These are phyloP conservation scores for Citropsis articulata DNA, from an alignment of 345 rosid genomes.

Conservation along the genomic window DNA sequence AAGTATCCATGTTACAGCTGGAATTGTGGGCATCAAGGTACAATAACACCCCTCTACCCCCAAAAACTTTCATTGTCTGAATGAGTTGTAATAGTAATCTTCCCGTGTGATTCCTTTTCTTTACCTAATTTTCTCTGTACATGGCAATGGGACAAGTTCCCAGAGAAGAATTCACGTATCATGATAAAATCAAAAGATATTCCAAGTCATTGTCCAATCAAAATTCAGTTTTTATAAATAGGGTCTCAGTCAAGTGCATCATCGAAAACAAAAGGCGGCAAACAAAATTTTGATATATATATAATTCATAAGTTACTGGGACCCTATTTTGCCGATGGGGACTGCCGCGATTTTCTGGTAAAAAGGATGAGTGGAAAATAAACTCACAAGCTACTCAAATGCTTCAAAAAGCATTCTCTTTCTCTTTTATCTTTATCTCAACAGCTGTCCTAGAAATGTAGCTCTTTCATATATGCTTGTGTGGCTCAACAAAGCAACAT, in stretches of 20 bases:
- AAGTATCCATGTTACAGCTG: background rate
- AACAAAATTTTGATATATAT: background rate
- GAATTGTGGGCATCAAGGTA: background rate
- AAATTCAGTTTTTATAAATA: slow-evolving; percentile 12
- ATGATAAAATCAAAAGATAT: background rate
- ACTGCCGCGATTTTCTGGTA: slow-evolving; percentile 22
- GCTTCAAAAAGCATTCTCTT: slow-evolving; percentile 9
- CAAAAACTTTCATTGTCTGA: slow-evolving; percentile 23
- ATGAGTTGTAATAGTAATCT: slow-evolving; percentile 25
- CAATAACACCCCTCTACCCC: background rate
- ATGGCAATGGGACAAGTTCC: slow-evolving; percentile 9
- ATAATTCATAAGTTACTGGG: background rate
- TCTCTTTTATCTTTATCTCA: background rate
- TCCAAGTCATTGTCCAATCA: slow-evolving; percentile 21
- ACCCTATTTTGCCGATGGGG: background rate
- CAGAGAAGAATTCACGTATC: background rate
- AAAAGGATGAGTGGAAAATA: slow-evolving; percentile 19
- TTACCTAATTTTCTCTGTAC: slow-evolving; percentile 29
- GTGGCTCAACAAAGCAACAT: slow-evolving; percentile 32
- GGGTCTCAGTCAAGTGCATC: slow-evolving; percentile 18
- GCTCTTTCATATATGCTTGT: slow-evolving; percentile 4
- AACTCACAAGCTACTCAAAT: slow-evolving; percentile 39
- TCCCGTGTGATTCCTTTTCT: slow-evolving; percentile 11
- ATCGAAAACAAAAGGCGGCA: background rate
- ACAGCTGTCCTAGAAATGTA: slow-evolving; percentile 21